Percentiles rank a stretch among this genome's conserved stretches.
These are phyloP conservation scores for Pichia exigua DNA, from an alignment of 805 yeast species.

Conservation along the genomic window DNA sequence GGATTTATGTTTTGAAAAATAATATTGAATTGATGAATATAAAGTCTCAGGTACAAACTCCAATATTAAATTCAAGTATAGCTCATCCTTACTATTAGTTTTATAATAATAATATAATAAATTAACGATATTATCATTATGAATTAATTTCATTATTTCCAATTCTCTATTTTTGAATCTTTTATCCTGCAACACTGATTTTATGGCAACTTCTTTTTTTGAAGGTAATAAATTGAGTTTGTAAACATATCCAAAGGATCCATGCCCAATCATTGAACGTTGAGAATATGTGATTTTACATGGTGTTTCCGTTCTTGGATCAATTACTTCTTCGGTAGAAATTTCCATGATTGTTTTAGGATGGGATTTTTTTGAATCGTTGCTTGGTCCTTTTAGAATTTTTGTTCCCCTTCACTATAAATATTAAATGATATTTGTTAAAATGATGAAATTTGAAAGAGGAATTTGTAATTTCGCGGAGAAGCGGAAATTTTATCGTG, in stretches of 20 bases:
- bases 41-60: slow-evolving; percentile 96
- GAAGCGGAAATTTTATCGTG: neutral
- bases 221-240: slow-evolving; percentile 72
- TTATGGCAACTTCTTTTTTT: slow-evolving; percentile 81
- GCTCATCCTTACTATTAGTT: slow-evolving; percentile 54
- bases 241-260: slow-evolving; percentile 98
- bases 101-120: slow-evolving; percentile 81
- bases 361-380: neutral
- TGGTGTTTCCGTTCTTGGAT: slow-evolving; percentile 61
- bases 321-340: slow-evolving; percentile 59
- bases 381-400: neutral
- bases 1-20: slow-evolving; percentile 57
- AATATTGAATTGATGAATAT: slow-evolving; percentile 84
- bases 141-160: slow-evolving; percentile 86
- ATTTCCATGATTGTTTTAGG: slow-evolving; percentile 7
- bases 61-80: slow-evolving; percentile 80
- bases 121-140: slow-evolving; percentile 82
- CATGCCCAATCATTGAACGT: slow-evolving; percentile 92
- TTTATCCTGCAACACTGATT: slow-evolving; percentile 92
- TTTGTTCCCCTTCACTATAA: neutral
- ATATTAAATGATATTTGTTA: neutral
- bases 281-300: slow-evolving; percentile 67
- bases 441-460: neutral
- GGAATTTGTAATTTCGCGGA: neutral
- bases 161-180: slow-evolving; percentile 91